A percentile compares a stretch with the other conserved stretches of the same genome.
phyloP scores from a whole-genome alignment of 129 eudicot genomes.

The Pseudognaphalium luteoalbum region DNA sequence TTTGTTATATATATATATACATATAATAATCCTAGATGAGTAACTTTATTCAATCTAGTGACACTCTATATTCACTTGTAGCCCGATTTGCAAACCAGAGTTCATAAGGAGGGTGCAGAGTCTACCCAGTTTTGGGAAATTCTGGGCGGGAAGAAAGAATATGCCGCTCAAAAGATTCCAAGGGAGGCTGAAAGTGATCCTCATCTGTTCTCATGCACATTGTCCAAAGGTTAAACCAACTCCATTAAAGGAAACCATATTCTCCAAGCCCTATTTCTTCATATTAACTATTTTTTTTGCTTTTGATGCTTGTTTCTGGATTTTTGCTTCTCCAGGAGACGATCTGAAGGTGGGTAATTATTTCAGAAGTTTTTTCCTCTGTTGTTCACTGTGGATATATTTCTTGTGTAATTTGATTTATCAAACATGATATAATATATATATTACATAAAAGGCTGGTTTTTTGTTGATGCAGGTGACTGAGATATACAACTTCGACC shows the following conservation, averaged over 20 bases:
- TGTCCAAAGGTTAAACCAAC: constrained; percentile 49
- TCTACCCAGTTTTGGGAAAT: constrained; percentile 87
- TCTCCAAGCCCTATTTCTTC: constrained; percentile 7
- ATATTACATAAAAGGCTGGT: background rate
- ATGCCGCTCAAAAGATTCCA: constrained; percentile 58
- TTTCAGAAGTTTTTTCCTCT: background rate
- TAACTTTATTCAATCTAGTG: constrained; percentile 2
- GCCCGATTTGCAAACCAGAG: constrained; percentile 73
- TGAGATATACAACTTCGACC: constrained; percentile 81
- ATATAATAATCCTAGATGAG: background rate
- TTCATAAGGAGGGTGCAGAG: constrained; percentile 79
- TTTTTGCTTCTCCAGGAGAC: constrained; percentile 42
- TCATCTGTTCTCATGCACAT: constrained; percentile 77
- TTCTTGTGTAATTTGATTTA: background rate
- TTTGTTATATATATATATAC: background rate
- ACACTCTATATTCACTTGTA: constrained; percentile 37
- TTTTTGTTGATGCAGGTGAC: constrained; percentile 49
- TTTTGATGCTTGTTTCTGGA: constrained; percentile 30
- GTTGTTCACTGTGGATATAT: background rate
- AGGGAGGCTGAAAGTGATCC: constrained; percentile 74
- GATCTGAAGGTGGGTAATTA: constrained; percentile 59
- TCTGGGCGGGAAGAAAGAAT: constrained; percentile 69
- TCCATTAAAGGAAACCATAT: background rate
- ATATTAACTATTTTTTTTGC: constrained; percentile 23
- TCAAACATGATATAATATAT: background rate